phyloP scores from a whole-genome alignment of 2,329 filamentous ascomycete species.

The Colletotrichum noveboracense region DNA sequence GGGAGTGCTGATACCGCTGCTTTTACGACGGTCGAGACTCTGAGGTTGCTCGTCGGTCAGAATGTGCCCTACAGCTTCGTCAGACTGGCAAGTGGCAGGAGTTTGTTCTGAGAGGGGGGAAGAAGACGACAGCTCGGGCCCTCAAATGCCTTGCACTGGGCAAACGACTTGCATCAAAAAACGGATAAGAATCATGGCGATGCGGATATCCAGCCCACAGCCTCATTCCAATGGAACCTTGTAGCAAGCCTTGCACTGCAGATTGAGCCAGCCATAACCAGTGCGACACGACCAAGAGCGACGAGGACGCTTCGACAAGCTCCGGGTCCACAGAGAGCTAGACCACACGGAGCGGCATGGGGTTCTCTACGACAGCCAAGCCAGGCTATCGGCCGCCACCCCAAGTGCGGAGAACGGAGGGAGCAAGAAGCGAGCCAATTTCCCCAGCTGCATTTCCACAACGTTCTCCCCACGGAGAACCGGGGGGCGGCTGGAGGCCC shows the following conservation, averaged over 20 bases:
- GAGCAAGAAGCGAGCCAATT: slow-evolving; percentile 1
- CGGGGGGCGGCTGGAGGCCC: background rate
- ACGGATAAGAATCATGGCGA: background rate
- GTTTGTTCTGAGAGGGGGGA: slow-evolving; percentile 44
- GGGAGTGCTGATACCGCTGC: slow-evolving; percentile 80
- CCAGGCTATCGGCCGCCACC: background rate
- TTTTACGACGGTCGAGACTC: slow-evolving; percentile 83
- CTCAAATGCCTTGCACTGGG: background rate
- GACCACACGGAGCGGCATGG: background rate
- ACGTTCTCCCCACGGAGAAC: background rate
- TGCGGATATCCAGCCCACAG: background rate
- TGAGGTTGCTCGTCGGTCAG: slow-evolving; percentile 80
- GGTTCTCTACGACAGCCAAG: slow-evolving; percentile 2
- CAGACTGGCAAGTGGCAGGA: slow-evolving; percentile 66
- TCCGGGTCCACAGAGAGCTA: background rate
- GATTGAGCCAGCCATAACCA: background rate
- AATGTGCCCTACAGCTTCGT: slow-evolving; percentile 91
- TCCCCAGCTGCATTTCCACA: slow-evolving; percentile 5
- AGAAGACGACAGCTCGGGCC: background rate
- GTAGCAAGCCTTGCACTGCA: background rate
- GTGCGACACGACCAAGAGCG: background rate
- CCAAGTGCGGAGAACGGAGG: slow-evolving; percentile 3
- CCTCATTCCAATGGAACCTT: background rate
- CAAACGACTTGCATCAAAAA: background rate
- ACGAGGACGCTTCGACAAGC: background rate